These are phyloP conservation scores for Talaromyces sp. DNA, from an alignment of 2,329 filamentous ascomycete species.

Conservation along the genomic window DNA sequence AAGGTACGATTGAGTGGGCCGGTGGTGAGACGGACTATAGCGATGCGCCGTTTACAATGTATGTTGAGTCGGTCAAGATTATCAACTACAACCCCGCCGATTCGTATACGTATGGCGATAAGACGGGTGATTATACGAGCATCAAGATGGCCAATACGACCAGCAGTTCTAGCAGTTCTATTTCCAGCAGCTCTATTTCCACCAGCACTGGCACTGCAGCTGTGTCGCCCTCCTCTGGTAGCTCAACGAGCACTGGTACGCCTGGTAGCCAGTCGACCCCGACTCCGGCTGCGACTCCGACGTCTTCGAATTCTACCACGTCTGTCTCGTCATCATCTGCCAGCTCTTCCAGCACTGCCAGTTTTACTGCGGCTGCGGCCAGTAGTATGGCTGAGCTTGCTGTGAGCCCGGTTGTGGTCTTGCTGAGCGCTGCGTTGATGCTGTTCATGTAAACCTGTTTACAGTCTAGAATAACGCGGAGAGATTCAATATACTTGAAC, in stretches of 20 bases:
- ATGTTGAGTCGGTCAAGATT: conserved; percentile 57
- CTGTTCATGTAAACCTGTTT: neutral
- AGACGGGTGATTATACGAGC: conserved; percentile 57
- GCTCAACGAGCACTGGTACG: neutral
- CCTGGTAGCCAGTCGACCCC: neutral
- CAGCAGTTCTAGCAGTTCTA: neutral
- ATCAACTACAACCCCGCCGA: conserved; percentile 54
- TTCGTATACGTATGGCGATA: conserved; percentile 61
- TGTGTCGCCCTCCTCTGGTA: neutral
- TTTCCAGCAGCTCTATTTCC: neutral
- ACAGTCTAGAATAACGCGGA: no score
- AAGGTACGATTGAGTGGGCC: conserved; percentile 61
- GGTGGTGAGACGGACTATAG: conserved; percentile 63
- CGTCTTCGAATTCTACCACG: neutral
- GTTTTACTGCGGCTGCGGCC: neutral
- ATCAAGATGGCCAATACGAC: conserved; percentile 42
- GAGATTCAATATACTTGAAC: neutral
- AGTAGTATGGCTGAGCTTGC: neutral
- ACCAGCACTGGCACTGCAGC: neutral
- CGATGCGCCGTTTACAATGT: conserved; percentile 67
- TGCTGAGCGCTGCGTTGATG: neutral
- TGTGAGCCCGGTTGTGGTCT: neutral
- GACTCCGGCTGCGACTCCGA: neutral
- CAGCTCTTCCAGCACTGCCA: neutral
- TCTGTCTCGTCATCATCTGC: neutral